Conservation (phyloP, 2,329 filamentous ascomycete species). For the Penicillium sp. region DNA sequence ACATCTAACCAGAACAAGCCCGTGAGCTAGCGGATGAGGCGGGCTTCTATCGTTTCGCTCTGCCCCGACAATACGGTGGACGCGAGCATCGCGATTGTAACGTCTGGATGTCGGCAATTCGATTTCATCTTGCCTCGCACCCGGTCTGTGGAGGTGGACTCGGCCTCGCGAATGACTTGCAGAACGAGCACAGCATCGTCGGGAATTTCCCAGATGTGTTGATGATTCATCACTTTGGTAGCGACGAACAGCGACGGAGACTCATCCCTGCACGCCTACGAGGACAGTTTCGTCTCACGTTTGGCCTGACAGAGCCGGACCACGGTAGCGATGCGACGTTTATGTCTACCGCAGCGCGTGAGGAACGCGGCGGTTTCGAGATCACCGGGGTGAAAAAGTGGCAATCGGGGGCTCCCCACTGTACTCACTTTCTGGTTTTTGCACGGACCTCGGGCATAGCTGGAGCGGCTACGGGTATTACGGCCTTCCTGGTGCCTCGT, state of each 20-base stretch:
- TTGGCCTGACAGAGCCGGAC: slow-evolving; percentile 65
- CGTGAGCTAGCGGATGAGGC: slow-evolving; percentile 60
- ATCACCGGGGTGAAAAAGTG: slow-evolving; percentile 67
- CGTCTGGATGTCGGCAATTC: slow-evolving; percentile 66
- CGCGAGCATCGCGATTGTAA: slow-evolving; percentile 50
- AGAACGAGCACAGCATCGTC: slow-evolving; percentile 66
- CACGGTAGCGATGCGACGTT: slow-evolving; percentile 68
- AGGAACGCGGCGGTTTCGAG: slow-evolving; percentile 47
- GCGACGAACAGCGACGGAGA: slow-evolving; percentile 56
- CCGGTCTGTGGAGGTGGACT: slow-evolving; percentile 48
- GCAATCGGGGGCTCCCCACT: slow-evolving; percentile 67
- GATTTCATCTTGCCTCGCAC: slow-evolving; percentile 63
- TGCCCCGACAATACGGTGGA: slow-evolving; percentile 62
- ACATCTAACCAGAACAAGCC: slow-evolving; percentile 49
- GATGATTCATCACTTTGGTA: slow-evolving; percentile 67
- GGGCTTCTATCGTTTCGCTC: slow-evolving; percentile 63
- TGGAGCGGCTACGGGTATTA: slow-evolving; percentile 61
- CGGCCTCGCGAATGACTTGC: slow-evolving; percentile 66
- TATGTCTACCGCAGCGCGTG: slow-evolving; percentile 60
- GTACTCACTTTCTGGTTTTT: slow-evolving; percentile 66
- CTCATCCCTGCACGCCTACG: slow-evolving; percentile 58
- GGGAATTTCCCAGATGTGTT: slow-evolving; percentile 67
- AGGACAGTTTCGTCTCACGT: slow-evolving; percentile 61
- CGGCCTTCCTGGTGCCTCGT: slow-evolving; percentile 63
- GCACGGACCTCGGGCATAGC: slow-evolving; percentile 60